Base-by-base conservation (phyloP, 169 alveolate genomes). In the Plasmodium berghei region DNA sequence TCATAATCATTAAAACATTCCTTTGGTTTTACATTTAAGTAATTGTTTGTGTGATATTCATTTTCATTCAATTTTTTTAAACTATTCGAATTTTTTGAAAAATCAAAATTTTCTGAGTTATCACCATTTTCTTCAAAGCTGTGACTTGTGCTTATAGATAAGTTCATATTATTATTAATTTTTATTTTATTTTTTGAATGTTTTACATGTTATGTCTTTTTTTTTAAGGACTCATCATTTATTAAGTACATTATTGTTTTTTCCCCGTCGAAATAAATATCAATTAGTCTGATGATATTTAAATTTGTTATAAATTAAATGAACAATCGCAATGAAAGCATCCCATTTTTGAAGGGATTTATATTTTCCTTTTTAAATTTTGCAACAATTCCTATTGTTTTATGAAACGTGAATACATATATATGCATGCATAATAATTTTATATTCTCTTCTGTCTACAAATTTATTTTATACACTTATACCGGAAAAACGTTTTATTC, bases 51-150 rank as follows among this genome's bases (percentile, higher is more conserved):
- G 24, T 59, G 73, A 22, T 64, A 58, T n/a, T 55, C 20, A 69
- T 40, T 34, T 49, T 20, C 63, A 28, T 66, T 67, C 5, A 48
- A 49, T 22, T 75, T 77, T 77, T 77, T 66, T 42, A 77, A 77
- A 42, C 5, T 77, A 63, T 77, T 80, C 66, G 66, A 77, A 16
- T 64, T 26, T 22, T 69, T 64, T 42, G 61, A 46, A 48, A 66
- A 49, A 69, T 26, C 46, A 9, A 28, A 46, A 3, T 24, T n/a
- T 74, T 49, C 62, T 61, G 54, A 46, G 45, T 16, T 8, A 1
- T 59, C 48, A 16, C 26, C 46, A 63, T 34, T 18, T 26, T 22
- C 20, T 9, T 70, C 63, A 49, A 6, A 28, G 18, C 52, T 48
- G 4, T 70, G 48, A 20, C 9, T 48, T 28, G 20, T 20, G 10